phyloP scores from a whole-genome alignment of 352 stramenopile genomes.

The Albugo candida region DNA sequence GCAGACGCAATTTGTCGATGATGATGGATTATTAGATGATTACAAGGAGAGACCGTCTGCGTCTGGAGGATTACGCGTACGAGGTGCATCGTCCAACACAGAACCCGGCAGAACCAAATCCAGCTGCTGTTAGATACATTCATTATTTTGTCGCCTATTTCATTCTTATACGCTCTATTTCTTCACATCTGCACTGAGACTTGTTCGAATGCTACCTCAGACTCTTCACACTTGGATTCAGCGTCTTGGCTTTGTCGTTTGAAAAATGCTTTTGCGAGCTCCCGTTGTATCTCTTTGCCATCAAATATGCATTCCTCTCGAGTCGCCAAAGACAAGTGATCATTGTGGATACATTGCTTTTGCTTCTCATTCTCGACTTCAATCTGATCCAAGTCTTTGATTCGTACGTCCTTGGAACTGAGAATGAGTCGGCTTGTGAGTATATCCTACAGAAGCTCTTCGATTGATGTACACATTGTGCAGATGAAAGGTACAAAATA shows the following conservation, averaged over 20 bases:
- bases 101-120: constrained; percentile 33
- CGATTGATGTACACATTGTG: not conserved
- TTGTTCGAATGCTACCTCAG: not conserved
- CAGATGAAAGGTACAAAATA: not conserved
- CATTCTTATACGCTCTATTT: not conserved
- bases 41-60: constrained; percentile 8
- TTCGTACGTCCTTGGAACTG: too few relatives aligned
- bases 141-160: not conserved
- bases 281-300: too few relatives aligned
- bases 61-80: constrained; percentile 22
- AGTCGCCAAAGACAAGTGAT: too few relatives aligned
- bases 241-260: too few relatives aligned
- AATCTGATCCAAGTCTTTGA: too few relatives aligned
- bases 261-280: too few relatives aligned
- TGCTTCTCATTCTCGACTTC: too few relatives aligned
- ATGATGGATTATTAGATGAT: constrained; percentile 13
- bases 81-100: constrained; percentile 20
- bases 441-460: not conserved
- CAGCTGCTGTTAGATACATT: constrained; percentile 22
- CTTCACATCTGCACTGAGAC: not conserved
- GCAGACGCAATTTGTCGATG: constrained; percentile 40
- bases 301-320: too few relatives aligned
- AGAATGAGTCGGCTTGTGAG: not conserved
- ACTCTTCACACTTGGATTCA: too few relatives aligned
- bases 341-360: too few relatives aligned